Evolutionary conservation across 164 flowering plant genomes (phyloP).

Genomic region (Echeveria elegans): DNA sequence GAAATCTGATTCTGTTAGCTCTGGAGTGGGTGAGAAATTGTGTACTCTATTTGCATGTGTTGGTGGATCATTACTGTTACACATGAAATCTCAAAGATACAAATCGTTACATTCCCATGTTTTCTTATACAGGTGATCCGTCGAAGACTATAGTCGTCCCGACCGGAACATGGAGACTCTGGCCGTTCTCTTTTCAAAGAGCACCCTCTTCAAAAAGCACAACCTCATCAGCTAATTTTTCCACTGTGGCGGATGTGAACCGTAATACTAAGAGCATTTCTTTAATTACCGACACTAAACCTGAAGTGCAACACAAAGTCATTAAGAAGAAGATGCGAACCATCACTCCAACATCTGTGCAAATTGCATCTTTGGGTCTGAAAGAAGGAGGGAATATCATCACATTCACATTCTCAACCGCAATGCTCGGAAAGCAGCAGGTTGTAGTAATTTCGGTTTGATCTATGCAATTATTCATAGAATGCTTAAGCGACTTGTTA

Average conservation of each 20-base stretch:
- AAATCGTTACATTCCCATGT: constrained; percentile 13
- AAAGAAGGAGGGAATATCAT: constrained; percentile 70
- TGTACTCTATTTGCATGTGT: neutral
- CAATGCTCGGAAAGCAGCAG: constrained; percentile 90
- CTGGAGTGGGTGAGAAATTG: constrained; percentile 43
- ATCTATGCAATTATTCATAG: no score
- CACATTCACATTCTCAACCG: constrained; percentile 81
- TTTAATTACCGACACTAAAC: constrained; percentile 11
- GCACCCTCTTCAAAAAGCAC: constrained; percentile 24
- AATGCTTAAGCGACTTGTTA: no score
- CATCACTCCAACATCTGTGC: constrained; percentile 67
- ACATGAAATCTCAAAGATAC: neutral
- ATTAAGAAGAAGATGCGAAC: constrained; percentile 33
- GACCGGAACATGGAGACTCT: constrained; percentile 50
- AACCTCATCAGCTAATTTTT: constrained; percentile 12
- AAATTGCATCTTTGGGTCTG: constrained; percentile 71
- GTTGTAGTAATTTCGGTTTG: no score
- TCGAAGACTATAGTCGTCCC: constrained; percentile 23
- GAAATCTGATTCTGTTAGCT: constrained; percentile 14
- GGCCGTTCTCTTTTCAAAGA: constrained; percentile 54
- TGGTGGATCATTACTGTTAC: neutral
- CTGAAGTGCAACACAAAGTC: constrained; percentile 16
- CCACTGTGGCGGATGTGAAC: constrained; percentile 16
- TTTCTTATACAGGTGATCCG: constrained; percentile 30
- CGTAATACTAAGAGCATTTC: constrained; percentile 17